A percentile compares a stretch with the other conserved stretches of the same genome.
These are phyloP conservation scores for Trichoderma sp. DNA, from an alignment of 2,329 filamentous ascomycete genomes.

Conservation along the genomic window DNA sequence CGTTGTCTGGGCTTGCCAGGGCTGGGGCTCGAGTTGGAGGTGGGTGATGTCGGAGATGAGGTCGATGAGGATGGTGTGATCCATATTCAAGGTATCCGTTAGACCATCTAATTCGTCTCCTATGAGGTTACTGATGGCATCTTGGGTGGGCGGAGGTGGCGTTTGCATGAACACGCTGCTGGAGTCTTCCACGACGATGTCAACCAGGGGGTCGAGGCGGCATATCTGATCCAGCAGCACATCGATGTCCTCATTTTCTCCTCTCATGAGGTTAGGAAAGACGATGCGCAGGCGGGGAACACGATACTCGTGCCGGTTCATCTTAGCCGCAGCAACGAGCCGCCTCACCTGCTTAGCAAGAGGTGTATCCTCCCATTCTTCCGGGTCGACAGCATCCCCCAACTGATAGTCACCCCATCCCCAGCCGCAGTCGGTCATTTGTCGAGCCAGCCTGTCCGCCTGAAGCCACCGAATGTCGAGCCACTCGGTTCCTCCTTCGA, in stretches of 20 bases:
- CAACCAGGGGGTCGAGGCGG: slow-evolving; percentile 31
- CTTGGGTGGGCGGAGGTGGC: slow-evolving; percentile 26
- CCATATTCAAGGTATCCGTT: slow-evolving; percentile 38
- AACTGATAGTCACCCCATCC: slow-evolving; percentile 37
- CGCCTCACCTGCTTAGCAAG: slow-evolving; percentile 34
- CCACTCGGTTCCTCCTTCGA: slow-evolving; percentile 37
- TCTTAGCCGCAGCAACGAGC: slow-evolving; percentile 36
- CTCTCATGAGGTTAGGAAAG: slow-evolving; percentile 32
- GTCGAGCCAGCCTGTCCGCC: slow-evolving; percentile 34
- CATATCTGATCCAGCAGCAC: slow-evolving; percentile 33
- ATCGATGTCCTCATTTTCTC: slow-evolving; percentile 30
- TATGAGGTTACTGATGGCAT: slow-evolving; percentile 32
- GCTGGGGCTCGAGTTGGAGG: slow-evolving; percentile 30
- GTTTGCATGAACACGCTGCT: slow-evolving; percentile 27
- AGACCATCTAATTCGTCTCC: slow-evolving; percentile 33
- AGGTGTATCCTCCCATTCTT: slow-evolving; percentile 36
- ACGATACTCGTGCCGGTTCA: slow-evolving; percentile 37
- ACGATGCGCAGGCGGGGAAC: slow-evolving; percentile 37
- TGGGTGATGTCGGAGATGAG: slow-evolving; percentile 42
- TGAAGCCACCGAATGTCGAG: slow-evolving; percentile 32
- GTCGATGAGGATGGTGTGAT: slow-evolving; percentile 41
- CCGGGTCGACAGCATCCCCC: slow-evolving; percentile 31
- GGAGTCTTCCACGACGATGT: slow-evolving; percentile 34
- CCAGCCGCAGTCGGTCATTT: slow-evolving; percentile 43
- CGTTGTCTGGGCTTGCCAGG: slow-evolving; percentile 35